These are phyloP conservation scores for Suillus placidus DNA, from an alignment of 768 basidiomycete species.

Conservation along the genomic window DNA sequence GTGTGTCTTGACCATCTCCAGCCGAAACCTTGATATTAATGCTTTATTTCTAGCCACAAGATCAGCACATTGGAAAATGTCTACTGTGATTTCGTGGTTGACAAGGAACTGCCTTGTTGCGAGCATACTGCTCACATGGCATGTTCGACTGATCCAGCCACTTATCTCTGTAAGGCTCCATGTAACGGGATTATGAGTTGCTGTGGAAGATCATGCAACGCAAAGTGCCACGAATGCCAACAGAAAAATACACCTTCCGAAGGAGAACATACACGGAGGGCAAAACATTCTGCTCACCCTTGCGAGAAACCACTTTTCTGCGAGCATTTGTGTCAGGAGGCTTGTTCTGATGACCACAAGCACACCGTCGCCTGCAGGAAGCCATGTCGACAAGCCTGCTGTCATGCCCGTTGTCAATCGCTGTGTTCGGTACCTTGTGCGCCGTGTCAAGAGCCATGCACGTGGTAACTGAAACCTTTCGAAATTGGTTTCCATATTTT, in stretches of 20 bases:
- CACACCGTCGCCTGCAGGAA: slow-evolving; percentile 50
- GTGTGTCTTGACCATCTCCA: slow-evolving; percentile 34
- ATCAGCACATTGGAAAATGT: slow-evolving; percentile 48
- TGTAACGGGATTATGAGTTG: slow-evolving; percentile 54
- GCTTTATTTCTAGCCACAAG: slow-evolving; percentile 40
- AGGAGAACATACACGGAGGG: slow-evolving; percentile 20
- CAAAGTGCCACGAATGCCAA: slow-evolving; percentile 55
- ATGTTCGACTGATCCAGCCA: slow-evolving; percentile 49
- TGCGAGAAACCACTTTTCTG: slow-evolving; percentile 60
- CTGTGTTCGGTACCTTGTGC: slow-evolving; percentile 58
- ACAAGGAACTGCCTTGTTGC: slow-evolving; percentile 50
- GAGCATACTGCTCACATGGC: slow-evolving; percentile 52
- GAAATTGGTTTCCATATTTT: not conserved
- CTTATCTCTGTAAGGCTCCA: slow-evolving; percentile 39
- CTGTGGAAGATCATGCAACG: slow-evolving; percentile 53
- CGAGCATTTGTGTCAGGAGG: slow-evolving; percentile 51
- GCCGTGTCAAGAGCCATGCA: slow-evolving; percentile 64
- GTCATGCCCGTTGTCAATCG: slow-evolving; percentile 50
- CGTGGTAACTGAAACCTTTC: slow-evolving; percentile 42
- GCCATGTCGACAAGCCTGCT: slow-evolving; percentile 55
- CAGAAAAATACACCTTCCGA: slow-evolving; percentile 7
- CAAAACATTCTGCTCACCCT: slow-evolving; percentile 44
- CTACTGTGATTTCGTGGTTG: slow-evolving; percentile 45
- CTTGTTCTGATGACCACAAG: slow-evolving; percentile 53
- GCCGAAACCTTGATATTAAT: not conserved